Percentiles rank a stretch among this genome's conserved stretches.
Conservation (phyloP, 208 protist genomes). For the Acanthamoeba healyi region DNA sequence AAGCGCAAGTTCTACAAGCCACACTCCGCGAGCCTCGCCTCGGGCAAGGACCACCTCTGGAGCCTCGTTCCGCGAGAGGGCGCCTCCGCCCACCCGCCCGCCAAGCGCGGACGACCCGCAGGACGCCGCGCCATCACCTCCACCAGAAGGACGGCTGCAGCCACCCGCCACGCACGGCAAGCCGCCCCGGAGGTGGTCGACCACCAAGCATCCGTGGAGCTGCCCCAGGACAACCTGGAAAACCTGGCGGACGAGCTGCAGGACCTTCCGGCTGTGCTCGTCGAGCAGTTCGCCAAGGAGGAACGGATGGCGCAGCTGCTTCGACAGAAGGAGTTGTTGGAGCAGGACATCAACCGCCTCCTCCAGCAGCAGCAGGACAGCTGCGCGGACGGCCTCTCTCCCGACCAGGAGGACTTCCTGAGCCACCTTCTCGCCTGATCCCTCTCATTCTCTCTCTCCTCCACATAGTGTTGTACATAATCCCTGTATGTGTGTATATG, state of each 20-base stretch:
- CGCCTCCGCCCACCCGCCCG: not conserved
- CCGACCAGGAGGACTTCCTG: not conserved
- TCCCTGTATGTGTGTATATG: no score
- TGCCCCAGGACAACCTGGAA: not conserved
- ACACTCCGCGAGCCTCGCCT: not conserved
- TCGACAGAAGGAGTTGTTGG: not conserved
- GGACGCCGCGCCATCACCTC: not conserved
- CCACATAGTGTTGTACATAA: no score
- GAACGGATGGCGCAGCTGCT: not conserved
- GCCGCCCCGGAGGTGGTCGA: no score
- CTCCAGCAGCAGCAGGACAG: not conserved
- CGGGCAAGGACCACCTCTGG: slow-evolving; percentile 33
- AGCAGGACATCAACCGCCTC: slow-evolving; percentile 20
- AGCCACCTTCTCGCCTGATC: not conserved
- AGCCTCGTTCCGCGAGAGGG: not conserved
- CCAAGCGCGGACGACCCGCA: not conserved
- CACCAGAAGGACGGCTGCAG: no score
- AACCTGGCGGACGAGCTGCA: not conserved
- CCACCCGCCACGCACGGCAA: no score
- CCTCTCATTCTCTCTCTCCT: not conserved
- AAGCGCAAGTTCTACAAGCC: not conserved
- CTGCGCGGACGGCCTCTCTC: not conserved
- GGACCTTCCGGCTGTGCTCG: not conserved
- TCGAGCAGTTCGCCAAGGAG: not conserved
- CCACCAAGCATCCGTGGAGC: not conserved